Evolutionary conservation across 129 eudicot genomes (phyloP), one percentile per base, ranked within the genome.

Genomic region (Escallonia herrerae): DNA sequence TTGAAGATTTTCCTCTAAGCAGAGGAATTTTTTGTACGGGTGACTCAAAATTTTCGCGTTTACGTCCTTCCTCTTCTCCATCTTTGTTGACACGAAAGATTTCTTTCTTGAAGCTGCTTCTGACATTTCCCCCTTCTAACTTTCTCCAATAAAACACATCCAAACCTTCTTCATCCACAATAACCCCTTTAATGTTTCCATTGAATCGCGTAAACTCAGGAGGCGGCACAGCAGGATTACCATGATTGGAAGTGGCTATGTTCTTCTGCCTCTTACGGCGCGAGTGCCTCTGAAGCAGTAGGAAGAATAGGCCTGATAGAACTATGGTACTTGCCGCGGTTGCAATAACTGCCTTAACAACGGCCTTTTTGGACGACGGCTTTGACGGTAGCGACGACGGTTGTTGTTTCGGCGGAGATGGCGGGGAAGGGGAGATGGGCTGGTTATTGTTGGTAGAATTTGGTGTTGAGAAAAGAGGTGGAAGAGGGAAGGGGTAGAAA

Each of bases 101-200:
- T 65, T 80, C 76, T 52, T 71, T 80, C 8, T 75, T 63, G 53
- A 75, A 83, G 56, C 64, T 72, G 4, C 67, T 44, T 47, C 71
- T 64, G 2, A 3, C 58, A 8, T 73, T 82, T 9, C 69, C 85
- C 51, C 65, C 84, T 14, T 86, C 82, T 7, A 88, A 74, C 11
- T 83, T 83, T 62, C 82, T 83, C 99, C 99, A 93, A 55, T 88
- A 93, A 45, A 93, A 78, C 5, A 93, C 99, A 78, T 93, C 99
- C 79, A 89, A 67, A 6, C 99, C 99, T 66, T 86, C 85, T 72
- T 91, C 98, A 69, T 91, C 98, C 59, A 87, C 91, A 65, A 91
- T 88, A 69, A 87, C 78, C 38, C 95, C 91, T 63, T 80, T 85
- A 4, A 81, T 41, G 51, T 85, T 85, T 12, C 91, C 85, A 53